Base-by-base conservation (phyloP, 2,329 filamentous ascomycete species). In the Allantophomopsis lycopodina region DNA sequence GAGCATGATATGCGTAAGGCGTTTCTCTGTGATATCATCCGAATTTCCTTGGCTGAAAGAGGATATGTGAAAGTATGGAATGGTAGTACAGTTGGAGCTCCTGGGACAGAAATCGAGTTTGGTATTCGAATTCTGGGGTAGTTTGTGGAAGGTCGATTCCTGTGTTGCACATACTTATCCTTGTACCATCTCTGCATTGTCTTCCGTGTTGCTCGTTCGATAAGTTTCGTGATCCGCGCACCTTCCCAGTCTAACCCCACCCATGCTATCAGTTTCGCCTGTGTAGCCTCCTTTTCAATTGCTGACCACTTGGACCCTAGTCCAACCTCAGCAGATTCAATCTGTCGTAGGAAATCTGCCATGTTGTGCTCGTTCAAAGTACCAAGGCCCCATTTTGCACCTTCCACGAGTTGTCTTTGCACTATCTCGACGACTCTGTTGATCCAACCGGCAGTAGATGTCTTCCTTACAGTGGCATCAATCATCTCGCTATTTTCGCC, bases 1-100 rank as follows among this genome's bases (percentile, higher is more conserved):
- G 87, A 91, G 47, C 82, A 87, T 0, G 89, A 94, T 50, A 98
- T 96, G 32, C 91, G 79, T 23, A 93, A 69, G 2, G 86, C 91
- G 55, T 98, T 98, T 17, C 91, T 76, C 57, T 96, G 89, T 7
- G 91, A 96, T 46, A 98, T 98, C 54, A 83, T 75, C 13, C 91
- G 82, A 43, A 98, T 86, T 48, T 95, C 85, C 56, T 83, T 86
- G 4, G 91, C 87, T 6, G 85, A 87, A 47, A 98, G 67, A 0
- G 91, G 91, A 47, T 84, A 94, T 2, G 91, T 98, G 54, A 98
- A 98, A 0, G 91, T 96, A 58, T 98, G 91, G 54, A 98, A 98
- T 0, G 91, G 91, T 1, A 98, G 68, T 1, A 98, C 88, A 0
- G 91, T 98, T 2, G 91, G 91, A 5, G 91, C 89, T 21, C 83